These are phyloP conservation scores for Candida tetrigidarum DNA, from an alignment of 1,139 yeast genomes.

Conservation along the genomic window DNA sequence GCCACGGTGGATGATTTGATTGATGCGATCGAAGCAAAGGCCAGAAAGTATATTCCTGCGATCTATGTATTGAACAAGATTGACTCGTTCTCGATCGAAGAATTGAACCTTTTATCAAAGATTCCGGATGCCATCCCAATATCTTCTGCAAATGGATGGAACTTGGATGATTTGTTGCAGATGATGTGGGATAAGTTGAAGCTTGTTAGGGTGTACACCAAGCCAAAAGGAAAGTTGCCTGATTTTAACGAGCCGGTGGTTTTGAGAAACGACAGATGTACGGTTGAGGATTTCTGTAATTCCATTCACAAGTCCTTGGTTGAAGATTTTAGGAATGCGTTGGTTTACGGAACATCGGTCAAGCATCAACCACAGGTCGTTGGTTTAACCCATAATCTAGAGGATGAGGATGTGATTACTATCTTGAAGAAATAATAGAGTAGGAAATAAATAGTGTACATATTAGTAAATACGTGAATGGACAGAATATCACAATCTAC, in stretches of 20 bases:
- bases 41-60: conserved; percentile 94
- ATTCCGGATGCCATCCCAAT: conserved; percentile 98
- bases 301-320: conserved; percentile 94
- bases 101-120: conserved; percentile 82
- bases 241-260: conserved; percentile 97
- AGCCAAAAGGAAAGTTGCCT: conserved; percentile 93
- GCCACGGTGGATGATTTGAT: conserved; percentile 96
- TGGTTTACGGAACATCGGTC: conserved; percentile 90
- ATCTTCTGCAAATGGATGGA: conserved; percentile 96
- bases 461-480: no score
- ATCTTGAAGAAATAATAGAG: conserved; percentile 78
- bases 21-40: conserved; percentile 89
- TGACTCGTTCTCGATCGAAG: conserved; percentile 93
- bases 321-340: conserved; percentile 89
- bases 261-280: conserved; percentile 74
- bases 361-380: conserved; percentile 99
- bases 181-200: conserved; percentile 93
- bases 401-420: conserved; percentile 97
- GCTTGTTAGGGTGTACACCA: conserved; percentile 93
- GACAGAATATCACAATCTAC: no score
- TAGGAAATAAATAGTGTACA: no score
- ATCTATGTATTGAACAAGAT: conserved; percentile 93
- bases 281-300: conserved; percentile 96
- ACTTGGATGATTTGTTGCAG: conserved; percentile 89
- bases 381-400: conserved; percentile 78